Percentiles rank a stretch among this genome's conserved stretches.
phyloP scores from a whole-genome alignment of 2,329 filamentous ascomycete genomes.

The Pestalotiopsis sp. region DNA sequence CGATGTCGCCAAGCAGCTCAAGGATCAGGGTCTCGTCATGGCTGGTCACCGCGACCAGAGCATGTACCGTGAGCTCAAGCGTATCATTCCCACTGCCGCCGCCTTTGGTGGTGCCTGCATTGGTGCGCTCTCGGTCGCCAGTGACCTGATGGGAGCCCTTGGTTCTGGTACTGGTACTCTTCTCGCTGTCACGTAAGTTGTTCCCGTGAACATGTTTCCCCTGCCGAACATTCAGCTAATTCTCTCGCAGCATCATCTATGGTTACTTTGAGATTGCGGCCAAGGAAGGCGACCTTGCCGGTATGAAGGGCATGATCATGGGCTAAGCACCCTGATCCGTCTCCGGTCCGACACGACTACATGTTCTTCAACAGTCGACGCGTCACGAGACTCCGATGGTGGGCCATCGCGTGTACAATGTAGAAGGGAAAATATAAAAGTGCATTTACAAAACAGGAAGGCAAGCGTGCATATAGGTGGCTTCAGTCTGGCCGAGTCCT shows the following conservation, averaged over 20 bases:
- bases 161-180: conserved; percentile 97
- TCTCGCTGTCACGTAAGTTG: conserved; percentile 97
- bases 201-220: no score
- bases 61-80: conserved; percentile 99
- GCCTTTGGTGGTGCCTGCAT: conserved; percentile 99
- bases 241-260: conserved; percentile 83
- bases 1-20: conserved; percentile 98
- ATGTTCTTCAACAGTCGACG: not conserved
- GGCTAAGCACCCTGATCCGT: conserved; percentile 47
- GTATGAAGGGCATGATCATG: conserved; percentile 77
- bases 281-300: conserved; percentile 93
- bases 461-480: conserved; percentile 7
- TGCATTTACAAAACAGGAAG: conserved; percentile 9
- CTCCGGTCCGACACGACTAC: not conserved
- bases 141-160: conserved; percentile 92
- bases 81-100: conserved; percentile 96
- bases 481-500: not conserved
- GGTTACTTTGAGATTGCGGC: conserved; percentile 99
- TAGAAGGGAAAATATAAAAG: not conserved
- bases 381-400: conserved; percentile 11
- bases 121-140: conserved; percentile 92
- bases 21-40: conserved; percentile 99
- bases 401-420: conserved; percentile 14
- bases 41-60: conserved; percentile 98
- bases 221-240: no score